phyloP scores from a whole-genome alignment of 73 alveolate species.

The Paramecium sexaurelia region DNA sequence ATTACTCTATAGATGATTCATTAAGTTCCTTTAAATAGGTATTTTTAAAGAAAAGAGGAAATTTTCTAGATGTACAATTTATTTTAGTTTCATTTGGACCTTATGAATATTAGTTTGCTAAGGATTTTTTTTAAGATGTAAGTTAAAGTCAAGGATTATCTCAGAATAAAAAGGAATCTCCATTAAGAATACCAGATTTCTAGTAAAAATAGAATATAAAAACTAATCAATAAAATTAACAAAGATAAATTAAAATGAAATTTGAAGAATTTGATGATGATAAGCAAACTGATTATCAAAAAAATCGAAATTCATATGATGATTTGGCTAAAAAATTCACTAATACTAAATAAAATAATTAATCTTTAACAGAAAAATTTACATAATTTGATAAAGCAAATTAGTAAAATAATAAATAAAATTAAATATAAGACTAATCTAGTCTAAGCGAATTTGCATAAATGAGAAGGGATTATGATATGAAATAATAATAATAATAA shows the following conservation, averaged over 20 bases:
- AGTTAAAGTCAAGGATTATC: background rate
- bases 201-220: no score
- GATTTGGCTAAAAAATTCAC: no score
- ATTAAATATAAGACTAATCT: background rate
- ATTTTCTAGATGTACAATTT: background rate
- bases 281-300: no score
- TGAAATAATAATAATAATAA: background rate
- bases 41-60: background rate
- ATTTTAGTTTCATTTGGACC: background rate
- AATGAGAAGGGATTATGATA: background rate
- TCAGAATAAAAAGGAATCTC: no score
- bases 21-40: background rate
- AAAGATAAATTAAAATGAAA: no score
- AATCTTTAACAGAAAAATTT: background rate
- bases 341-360: no score
- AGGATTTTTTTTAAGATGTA: background rate
- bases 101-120: background rate
- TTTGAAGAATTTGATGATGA: no score
- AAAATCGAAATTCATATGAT: no score
- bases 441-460: background rate
- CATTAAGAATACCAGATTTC: no score
- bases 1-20: background rate
- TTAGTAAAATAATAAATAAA: background rate
- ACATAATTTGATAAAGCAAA: background rate
- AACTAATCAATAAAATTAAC: no score